Evolutionary conservation across 805 yeast genomes (phyloP), one percentile per base, ranked within the genome.

Genomic region (Nematodospora valgi): DNA sequence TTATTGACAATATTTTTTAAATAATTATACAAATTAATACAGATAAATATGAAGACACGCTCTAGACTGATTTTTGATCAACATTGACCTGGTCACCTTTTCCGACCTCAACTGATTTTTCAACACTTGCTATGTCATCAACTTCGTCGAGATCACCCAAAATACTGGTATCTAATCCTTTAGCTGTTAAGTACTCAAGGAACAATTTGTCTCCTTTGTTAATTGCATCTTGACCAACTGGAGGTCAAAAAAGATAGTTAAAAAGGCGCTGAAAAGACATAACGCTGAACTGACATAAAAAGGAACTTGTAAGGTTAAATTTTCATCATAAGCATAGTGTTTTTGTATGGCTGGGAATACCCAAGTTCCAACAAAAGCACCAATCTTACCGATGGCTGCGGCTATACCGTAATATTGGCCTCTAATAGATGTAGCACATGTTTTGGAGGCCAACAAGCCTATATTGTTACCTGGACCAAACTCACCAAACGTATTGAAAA

Each of bases 401-500:
- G 94, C 91, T 48, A 87, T 70, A 50, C 93, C 93, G 55, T 89
- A 89, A 62, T 83, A 86, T 50, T 84, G 84, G 39, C 96, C 97
- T 66, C 97, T 80, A 38, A 88, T 74, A 15, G 95, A 80, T 6
- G 96, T 81, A 29, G 96, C 83, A 30, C 81, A 74, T 5, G 95
- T 82, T 62, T 88, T 88, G 27, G 95, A 75, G 14, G 95, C 94
- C 43, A 89, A 69, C 37, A 85, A 64, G 47, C 97, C 97, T 57
- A 85, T 82, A 62, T 85, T 86, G 62, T 88, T 86, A 64, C 97
- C 98, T 11, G 95, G 89, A 20, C 96, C 95, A 59, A 89, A 84
- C 61, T 91, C 97, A 51, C 97, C 97, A 32, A 86, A 70, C 5
- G 95, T 71, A 57, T 78, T 67, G 59, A 87, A 91, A 45, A 91